Conservation (phyloP, 169 alveolate species). For the Plasmodium chabaudi region DNA sequence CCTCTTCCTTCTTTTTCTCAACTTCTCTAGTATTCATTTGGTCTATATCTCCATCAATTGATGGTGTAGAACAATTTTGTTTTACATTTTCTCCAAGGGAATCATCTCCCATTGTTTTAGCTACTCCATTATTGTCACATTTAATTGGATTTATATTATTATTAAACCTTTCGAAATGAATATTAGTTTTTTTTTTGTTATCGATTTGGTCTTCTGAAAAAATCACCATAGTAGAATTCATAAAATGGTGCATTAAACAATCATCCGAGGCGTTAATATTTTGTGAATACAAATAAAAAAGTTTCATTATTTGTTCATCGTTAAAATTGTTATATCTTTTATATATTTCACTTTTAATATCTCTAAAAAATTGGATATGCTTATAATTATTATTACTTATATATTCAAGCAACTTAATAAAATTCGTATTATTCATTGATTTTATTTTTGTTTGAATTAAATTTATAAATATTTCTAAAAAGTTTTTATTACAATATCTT, state of each 20-base stretch:
- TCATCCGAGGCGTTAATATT: constrained; percentile 66
- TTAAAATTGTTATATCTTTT: constrained; percentile 49
- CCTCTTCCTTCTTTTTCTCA: not conserved
- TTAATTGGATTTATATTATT: too few relatives aligned
- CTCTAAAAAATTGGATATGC: constrained; percentile 66
- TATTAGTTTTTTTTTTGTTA: not conserved
- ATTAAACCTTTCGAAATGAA: too few relatives aligned
- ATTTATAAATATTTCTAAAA: constrained; percentile 51
- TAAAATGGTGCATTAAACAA: constrained; percentile 20
- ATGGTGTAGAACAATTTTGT: not conserved
- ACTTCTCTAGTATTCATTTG: too few relatives aligned
- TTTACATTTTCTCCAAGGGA: not conserved
- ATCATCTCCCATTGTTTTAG: not conserved
- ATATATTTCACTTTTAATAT: constrained; percentile 44
- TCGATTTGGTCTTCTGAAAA: not conserved
- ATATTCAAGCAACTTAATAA: constrained; percentile 53
- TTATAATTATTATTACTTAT: constrained; percentile 66
- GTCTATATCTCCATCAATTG: not conserved
- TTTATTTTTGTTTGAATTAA: constrained; percentile 43
- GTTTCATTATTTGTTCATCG: constrained; percentile 34
- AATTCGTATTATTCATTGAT: constrained; percentile 52
- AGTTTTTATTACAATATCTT: constrained; percentile 25
- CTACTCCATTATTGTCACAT: not conserved
- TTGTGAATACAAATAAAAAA: constrained; percentile 51
- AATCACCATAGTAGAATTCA: constrained; percentile 23